Evolutionary conservation across 83 land plant genomes (phyloP), one percentile per base, ranked within the genome.

Genomic region (Isoetes engelmannii): DNA sequence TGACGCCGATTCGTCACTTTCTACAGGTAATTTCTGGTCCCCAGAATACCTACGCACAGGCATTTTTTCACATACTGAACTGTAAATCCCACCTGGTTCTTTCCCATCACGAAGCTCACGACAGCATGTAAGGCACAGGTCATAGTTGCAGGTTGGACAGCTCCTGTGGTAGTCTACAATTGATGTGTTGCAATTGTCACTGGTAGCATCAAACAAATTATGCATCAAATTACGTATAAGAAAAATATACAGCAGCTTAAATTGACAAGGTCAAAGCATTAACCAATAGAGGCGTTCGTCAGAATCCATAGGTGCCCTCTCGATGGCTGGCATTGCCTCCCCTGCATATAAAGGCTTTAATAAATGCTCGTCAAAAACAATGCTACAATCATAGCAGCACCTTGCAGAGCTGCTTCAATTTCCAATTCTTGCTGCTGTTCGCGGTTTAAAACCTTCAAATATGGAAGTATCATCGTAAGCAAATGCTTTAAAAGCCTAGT

Each of bases 141-240:
- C 87, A 77, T 83, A 92, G 0, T 74, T 71, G 68, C 97, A 92
- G 15, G 47, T 61, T 1, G 80, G 77, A 65, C 95, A 92, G 68
- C 78, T 87, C 70, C 97, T 75, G 56, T 85, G 80, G 71, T 82
- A 81, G 80, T 91, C 85, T 53, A 86, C 85, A 61, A 91, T 91
- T 3, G 97, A 89, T 45, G 93, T 89, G 53, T 66, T 75, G 82
- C 94, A 91, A 58, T 86, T 84, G 73, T 91, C 81, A 76, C 94
- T 91, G 94, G 10, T 68, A 75, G 9, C 21, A 74, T 61, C 45
- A 69, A 46, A 37, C 61, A 6, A 44, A 43, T 18, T 49, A 18
- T 12, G 42, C 10, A 9, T 64, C 19, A 47, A 47, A 12, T 28
- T 47, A 69, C 37, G 7, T 43, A 46, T 61, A 7, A 71, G 20